A percentile compares a stretch with the other conserved stretches of the same genome.
Conservation (phyloP, 106 monocot species). For the Dendrobium nobile region DNA sequence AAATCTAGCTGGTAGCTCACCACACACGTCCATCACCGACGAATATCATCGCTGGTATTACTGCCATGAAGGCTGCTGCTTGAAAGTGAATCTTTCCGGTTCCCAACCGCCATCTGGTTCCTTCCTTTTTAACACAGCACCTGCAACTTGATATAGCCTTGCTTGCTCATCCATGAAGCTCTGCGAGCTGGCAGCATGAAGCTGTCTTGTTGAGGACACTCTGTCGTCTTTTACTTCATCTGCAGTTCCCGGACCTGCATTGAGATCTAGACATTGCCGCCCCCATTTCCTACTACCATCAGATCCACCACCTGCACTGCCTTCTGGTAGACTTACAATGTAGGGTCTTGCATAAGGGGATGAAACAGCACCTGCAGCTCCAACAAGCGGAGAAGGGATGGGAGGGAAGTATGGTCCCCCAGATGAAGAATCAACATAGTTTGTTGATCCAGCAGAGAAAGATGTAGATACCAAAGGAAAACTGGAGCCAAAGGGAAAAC, state of each 20-base stretch:
- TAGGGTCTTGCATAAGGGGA: slow-evolving; percentile 49
- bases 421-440: slow-evolving; percentile 40
- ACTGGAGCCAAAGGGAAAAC: slow-evolving; percentile 57
- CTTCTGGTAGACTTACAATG: slow-evolving; percentile 50
- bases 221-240: slow-evolving; percentile 65
- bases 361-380: slow-evolving; percentile 25
- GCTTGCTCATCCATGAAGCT: slow-evolving; percentile 56
- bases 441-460: slow-evolving; percentile 37
- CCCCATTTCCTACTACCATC: slow-evolving; percentile 53
- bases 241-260: slow-evolving; percentile 65
- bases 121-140: slow-evolving; percentile 44
- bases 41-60: slow-evolving; percentile 10
- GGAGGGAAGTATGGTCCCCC: slow-evolving; percentile 36
- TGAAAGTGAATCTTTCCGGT: slow-evolving; percentile 39
- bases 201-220: slow-evolving; percentile 37
- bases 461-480: slow-evolving; percentile 52
- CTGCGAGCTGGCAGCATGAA: slow-evolving; percentile 36
- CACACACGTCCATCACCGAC: slow-evolving; percentile 1
- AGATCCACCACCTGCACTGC: slow-evolving; percentile 33
- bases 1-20: slow-evolving; percentile 9
- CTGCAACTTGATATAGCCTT: slow-evolving; percentile 44
- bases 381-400: slow-evolving; percentile 39
- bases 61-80: slow-evolving; percentile 52
- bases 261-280: slow-evolving; percentile 69
- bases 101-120: slow-evolving; percentile 71